Evolutionary conservation across 441 rosid species (phyloP).

Genomic region (Aquilaria agallochum): DNA sequence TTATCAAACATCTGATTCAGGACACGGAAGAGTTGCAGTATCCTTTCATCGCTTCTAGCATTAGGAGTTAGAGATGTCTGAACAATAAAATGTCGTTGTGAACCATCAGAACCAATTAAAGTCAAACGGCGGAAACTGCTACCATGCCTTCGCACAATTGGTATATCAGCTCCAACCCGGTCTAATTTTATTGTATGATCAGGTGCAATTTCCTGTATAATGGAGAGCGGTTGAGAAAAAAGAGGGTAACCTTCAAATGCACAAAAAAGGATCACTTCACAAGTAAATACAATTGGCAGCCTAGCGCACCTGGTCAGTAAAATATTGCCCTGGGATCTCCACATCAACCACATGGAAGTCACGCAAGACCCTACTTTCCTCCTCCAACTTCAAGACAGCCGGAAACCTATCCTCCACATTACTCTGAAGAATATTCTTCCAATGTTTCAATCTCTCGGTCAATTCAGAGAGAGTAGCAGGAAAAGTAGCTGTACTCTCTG

Average conservation of each 20-base stretch:
- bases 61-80: constrained; percentile 99
- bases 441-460: constrained; percentile 83
- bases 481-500: constrained; percentile 83
- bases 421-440: constrained; percentile 96
- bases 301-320: constrained; percentile 77
- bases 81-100: constrained; percentile 91
- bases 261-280: too few species aligned
- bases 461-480: constrained; percentile 85
- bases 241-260: neutral
- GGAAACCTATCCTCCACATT: constrained; percentile 98
- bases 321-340: constrained; percentile 99
- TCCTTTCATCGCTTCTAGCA: constrained; percentile 97
- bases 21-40: constrained; percentile 94
- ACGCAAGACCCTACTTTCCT: constrained; percentile 86
- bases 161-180: constrained; percentile 94
- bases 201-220: constrained; percentile 80
- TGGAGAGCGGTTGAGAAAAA: constrained; percentile 14
- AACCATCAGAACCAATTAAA: constrained; percentile 96
- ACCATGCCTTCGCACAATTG: constrained; percentile 99
- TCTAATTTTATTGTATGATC: constrained; percentile 96
- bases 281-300: neutral
- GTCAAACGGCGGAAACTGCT: constrained; percentile 98
- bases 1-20: constrained; percentile 99
- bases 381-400: constrained; percentile 90
- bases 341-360: constrained; percentile 98